Conservation (phyloP, 257 asterid species). For the Eustoma russellianum region DNA sequence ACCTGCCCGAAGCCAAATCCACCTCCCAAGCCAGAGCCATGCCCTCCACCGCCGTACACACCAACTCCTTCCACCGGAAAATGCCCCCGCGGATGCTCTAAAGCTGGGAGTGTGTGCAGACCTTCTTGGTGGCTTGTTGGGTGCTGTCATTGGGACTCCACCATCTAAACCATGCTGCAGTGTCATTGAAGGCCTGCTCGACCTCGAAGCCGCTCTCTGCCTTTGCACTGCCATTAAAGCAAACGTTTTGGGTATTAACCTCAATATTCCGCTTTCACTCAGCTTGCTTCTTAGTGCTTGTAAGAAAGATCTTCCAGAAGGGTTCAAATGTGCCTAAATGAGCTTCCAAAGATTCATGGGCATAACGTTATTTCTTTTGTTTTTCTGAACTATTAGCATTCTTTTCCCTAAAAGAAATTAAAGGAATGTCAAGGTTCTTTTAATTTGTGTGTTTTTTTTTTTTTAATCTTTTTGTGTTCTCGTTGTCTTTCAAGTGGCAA, state of each 20-base stretch:
- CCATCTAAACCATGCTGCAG: slow-evolving; percentile 18
- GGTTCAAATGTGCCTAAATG: slow-evolving; percentile 12
- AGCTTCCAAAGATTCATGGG: too few relatives aligned
- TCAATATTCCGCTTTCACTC: slow-evolving; percentile 18
- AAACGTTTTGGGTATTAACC: slow-evolving; percentile 19
- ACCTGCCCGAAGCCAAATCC: too few relatives aligned
- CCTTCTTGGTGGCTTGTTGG: slow-evolving; percentile 15
- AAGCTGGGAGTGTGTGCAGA: slow-evolving; percentile 18
- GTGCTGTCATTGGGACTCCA: slow-evolving; percentile 11
- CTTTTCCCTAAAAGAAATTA: background rate
- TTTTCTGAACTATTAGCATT: too few relatives aligned
- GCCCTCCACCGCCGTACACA: too few relatives aligned
- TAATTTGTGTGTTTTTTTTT: background rate
- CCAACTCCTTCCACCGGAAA: too few relatives aligned
- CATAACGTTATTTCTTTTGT: too few relatives aligned
- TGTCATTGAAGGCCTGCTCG: slow-evolving; percentile 18
- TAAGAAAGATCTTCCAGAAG: slow-evolving; percentile 18
- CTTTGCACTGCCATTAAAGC: slow-evolving; percentile 30
- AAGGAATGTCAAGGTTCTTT: background rate
- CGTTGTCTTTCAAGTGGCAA: background rate
- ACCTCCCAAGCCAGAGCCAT: too few relatives aligned
- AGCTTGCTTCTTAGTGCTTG: slow-evolving; percentile 26
- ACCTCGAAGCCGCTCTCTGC: slow-evolving; percentile 26
- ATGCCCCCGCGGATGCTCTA: slow-evolving; percentile 18
- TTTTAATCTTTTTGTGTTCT: too few relatives aligned